These are phyloP conservation scores for Talaromyces liani DNA, from an alignment of 495 filamentous ascomycete species.

Conservation along the genomic window DNA sequence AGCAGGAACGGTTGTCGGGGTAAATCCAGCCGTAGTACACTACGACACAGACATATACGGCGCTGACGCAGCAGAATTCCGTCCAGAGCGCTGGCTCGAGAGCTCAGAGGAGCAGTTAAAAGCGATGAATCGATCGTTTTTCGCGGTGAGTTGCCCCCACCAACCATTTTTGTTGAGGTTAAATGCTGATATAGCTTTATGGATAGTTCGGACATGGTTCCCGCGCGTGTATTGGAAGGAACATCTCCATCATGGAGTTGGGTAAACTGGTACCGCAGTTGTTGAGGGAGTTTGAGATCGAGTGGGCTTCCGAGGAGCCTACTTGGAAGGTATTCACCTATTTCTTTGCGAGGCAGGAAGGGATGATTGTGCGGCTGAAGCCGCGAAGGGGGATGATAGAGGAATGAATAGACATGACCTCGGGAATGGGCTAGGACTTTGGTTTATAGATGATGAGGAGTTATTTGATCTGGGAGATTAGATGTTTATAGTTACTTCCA, in stretches of 20 bases:
- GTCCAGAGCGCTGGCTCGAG: background rate
- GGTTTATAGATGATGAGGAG: background rate
- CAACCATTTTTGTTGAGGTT: background rate
- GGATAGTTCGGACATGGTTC: background rate
- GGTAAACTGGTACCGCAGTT: background rate
- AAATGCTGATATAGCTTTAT: background rate
- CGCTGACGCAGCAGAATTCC: background rate
- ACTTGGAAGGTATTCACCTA: background rate
- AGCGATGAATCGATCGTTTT: background rate
- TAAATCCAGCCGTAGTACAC: background rate
- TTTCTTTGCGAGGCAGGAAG: background rate
- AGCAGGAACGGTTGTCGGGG: background rate
- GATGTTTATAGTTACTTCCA: background rate
- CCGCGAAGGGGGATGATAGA: background rate
- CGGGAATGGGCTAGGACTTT: background rate
- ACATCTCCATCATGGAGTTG: background rate
- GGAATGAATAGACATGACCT: background rate
- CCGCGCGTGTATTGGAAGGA: background rate
- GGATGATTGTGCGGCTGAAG: background rate
- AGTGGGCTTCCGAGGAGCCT: background rate
- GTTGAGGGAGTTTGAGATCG: background rate
- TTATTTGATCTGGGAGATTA: background rate
- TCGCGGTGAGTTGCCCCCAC: background rate
- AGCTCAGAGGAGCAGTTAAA: background rate
- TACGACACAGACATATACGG: background rate